Conservation (phyloP, 1,139 yeast genomes). For the Candida anutae region DNA sequence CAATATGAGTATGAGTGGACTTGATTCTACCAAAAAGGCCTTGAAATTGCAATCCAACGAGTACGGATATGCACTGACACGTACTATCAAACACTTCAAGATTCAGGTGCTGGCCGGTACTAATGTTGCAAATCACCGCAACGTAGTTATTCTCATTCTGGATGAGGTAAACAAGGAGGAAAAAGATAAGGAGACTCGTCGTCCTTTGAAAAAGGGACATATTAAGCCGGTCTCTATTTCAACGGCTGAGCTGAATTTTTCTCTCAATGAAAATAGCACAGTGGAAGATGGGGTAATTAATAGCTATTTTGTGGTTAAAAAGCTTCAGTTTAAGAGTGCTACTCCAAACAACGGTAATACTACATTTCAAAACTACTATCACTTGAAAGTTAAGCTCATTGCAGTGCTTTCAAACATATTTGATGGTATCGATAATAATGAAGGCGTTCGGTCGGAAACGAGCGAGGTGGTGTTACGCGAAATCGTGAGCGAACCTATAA, state of each 20-base stretch:
- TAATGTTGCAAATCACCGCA: slow-evolving; percentile 19
- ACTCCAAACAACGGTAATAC: slow-evolving; percentile 60
- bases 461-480: slow-evolving; percentile 30
- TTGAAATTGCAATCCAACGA: slow-evolving; percentile 28
- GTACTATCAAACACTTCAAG: slow-evolving; percentile 34
- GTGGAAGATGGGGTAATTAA: slow-evolving; percentile 20
- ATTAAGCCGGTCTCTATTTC: slow-evolving; percentile 16
- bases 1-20: slow-evolving; percentile 28
- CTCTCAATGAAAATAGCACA: slow-evolving; percentile 19
- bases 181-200: slow-evolving; percentile 9
- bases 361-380: slow-evolving; percentile 50
- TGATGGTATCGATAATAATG: slow-evolving; percentile 4
- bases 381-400: slow-evolving; percentile 37
- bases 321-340: slow-evolving; percentile 52
- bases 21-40: slow-evolving; percentile 18
- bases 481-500: slow-evolving; percentile 41
- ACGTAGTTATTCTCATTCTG: slow-evolving; percentile 26
- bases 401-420: slow-evolving; percentile 34
- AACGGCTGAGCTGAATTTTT: slow-evolving; percentile 23
- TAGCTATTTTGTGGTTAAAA: slow-evolving; percentile 29
- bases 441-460: slow-evolving; percentile 9
- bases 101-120: slow-evolving; percentile 33
- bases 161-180: slow-evolving; percentile 18
- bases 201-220: slow-evolving; percentile 10
- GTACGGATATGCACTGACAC: slow-evolving; percentile 27